Evolutionary conservation across 352 stramenopile genomes (phyloP), one percentile per base, ranked within the genome.

Genomic region (Sclerospora graminicola): DNA sequence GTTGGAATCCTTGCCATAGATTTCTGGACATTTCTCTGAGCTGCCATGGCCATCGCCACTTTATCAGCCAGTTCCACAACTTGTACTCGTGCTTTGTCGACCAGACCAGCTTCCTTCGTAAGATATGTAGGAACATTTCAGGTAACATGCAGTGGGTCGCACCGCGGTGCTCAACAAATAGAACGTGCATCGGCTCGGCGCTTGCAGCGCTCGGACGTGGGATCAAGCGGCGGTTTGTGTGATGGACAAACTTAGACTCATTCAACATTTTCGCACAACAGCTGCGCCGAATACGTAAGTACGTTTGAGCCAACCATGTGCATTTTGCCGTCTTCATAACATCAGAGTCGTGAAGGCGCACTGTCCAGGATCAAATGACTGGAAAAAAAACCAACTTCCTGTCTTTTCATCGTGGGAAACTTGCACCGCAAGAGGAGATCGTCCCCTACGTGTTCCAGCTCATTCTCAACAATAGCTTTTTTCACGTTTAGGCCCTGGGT

Each of bases 121-220:
- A 30, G 34, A 20, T 40, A 5, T 45, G 27, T 14, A 29, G 31
- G 11, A 60, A 64, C 0, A 38, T 5, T 0, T 57, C 41, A 6
- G 60, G 45, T 15, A 36, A 44, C 9, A 40, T 54, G 13, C 60
- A 31, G 11, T 45, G 34, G 15, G 28, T 35, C 28, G 19, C 45
- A 13, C 57, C 45, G 20, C 45, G 44, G 29, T 64, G 51, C 36
- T 64, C 30, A n/a, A 57, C 51, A 23, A 64, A 60, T 31, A 64
- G 39, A 45, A 57, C 57, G 2, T 45, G 31, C 35, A 60, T 54
- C 8, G 49, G 38, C n/a, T 57, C 45, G 51, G 53, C 34, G 1
- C 19, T 13, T 16, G 35, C 37, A 38, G 21, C 51, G 23, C 56
- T 60, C 8, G 41, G 6, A 18, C 54, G 21, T 27, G 54, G 21